Conservation (phyloP, 1,139 yeast genomes). For the Hyphopichia fennica region DNA sequence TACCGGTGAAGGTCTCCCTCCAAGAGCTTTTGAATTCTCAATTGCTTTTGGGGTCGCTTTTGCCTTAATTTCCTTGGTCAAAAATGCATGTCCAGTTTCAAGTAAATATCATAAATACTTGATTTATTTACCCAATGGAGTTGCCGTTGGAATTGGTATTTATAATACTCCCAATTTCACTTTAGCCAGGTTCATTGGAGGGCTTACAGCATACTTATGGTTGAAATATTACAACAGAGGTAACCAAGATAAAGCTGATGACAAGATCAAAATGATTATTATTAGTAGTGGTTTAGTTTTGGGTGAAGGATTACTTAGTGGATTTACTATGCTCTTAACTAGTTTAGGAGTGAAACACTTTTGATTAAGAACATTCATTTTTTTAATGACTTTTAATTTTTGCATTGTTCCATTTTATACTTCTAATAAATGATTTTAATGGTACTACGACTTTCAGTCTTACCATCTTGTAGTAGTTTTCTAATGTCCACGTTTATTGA, state of each 20-base stretch:
- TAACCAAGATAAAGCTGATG: conserved; percentile 31
- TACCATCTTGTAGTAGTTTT: too few relatives aligned
- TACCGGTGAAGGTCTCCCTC: conserved; percentile 88
- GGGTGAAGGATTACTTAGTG: conserved; percentile 91
- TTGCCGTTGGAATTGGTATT: conserved; percentile 95
- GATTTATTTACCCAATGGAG: conserved; percentile 82
- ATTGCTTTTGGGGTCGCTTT: conserved; percentile 66
- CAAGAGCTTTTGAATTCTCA: conserved; percentile 67
- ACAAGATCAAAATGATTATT: conserved; percentile 70
- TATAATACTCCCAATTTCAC: conserved; percentile 94
- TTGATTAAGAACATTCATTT: conserved; percentile 11
- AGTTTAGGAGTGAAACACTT: conserved; percentile 54
- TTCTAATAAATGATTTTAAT: too few relatives aligned
- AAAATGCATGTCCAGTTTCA: conserved; percentile 49
- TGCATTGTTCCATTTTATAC: neutral
- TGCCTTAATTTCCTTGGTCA: conserved; percentile 65
- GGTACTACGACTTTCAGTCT: too few relatives aligned
- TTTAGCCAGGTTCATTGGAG: conserved; percentile 89
- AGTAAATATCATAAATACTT: conserved; percentile 42
- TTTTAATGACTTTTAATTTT: neutral
- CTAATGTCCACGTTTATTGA: too few relatives aligned
- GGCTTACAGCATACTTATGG: conserved; percentile 70
- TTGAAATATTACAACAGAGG: conserved; percentile 30
- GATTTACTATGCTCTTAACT: conserved; percentile 75
- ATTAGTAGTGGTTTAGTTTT: conserved; percentile 88